phyloP scores from a whole-genome alignment of 2,329 filamentous ascomycete species.

The Penicillium palitans region DNA sequence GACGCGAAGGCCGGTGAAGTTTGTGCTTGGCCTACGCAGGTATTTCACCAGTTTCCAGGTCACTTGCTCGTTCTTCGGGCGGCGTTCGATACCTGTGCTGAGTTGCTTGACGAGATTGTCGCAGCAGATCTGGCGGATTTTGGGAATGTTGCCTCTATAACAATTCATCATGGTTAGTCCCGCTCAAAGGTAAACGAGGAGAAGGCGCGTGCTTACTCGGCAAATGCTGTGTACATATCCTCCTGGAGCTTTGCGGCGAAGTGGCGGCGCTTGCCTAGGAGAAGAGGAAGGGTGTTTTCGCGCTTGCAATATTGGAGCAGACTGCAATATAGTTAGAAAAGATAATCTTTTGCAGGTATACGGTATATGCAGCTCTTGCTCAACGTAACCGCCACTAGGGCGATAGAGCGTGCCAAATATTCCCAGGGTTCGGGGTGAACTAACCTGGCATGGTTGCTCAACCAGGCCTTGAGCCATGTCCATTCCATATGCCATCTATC shows the following conservation, averaged over 20 bases:
- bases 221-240: slow-evolving; percentile 51
- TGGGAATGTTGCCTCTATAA: slow-evolving; percentile 37
- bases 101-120: slow-evolving; percentile 40
- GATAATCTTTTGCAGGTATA: not conserved
- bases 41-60: slow-evolving; percentile 42
- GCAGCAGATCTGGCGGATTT: slow-evolving; percentile 41
- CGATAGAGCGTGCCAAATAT: not conserved
- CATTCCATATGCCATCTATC: slow-evolving; percentile 43
- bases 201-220: slow-evolving; percentile 36
- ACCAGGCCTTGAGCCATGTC: slow-evolving; percentile 38
- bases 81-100: slow-evolving; percentile 35
- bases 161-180: not conserved
- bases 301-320: slow-evolving; percentile 35
- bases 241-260: slow-evolving; percentile 46
- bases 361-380: not conserved
- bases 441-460: slow-evolving; percentile 39
- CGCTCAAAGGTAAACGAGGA: not conserved
- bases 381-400: not conserved
- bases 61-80: slow-evolving; percentile 32
- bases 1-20: slow-evolving; percentile 40
- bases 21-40: slow-evolving; percentile 38
- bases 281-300: slow-evolving; percentile 36
- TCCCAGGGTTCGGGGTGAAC: slow-evolving; percentile 11
- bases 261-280: slow-evolving; percentile 36
- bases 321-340: slow-evolving; percentile 1